A percentile compares a stretch with the other conserved stretches of the same genome.
phyloP scores from a whole-genome alignment of 1,139 yeast species.

The Candida pseudoviswanathii region DNA sequence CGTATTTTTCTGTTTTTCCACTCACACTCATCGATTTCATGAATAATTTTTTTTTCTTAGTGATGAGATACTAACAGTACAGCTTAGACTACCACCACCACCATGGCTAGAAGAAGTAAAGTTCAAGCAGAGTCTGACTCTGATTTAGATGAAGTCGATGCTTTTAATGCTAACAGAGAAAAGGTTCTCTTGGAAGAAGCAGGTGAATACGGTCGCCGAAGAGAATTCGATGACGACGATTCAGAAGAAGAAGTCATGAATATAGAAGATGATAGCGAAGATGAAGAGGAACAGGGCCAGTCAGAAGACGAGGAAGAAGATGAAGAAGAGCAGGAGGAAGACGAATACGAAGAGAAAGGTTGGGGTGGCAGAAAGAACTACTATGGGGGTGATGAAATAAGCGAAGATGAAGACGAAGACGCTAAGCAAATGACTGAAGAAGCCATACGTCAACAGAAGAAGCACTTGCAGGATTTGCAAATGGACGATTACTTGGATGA shows the following conservation, averaged over 20 bases:
- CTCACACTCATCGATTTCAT: neutral
- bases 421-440: conserved; percentile 83
- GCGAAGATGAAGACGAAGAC: conserved; percentile 62
- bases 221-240: conserved; percentile 45
- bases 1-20: neutral
- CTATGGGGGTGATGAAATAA: conserved; percentile 78
- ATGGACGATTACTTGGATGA: conserved; percentile 86
- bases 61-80: neutral
- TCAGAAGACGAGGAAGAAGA: conserved; percentile 39
- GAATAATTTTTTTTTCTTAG: neutral
- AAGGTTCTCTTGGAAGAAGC: conserved; percentile 62
- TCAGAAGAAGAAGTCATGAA: conserved; percentile 32
- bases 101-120: conserved; percentile 19
- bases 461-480: conserved; percentile 76
- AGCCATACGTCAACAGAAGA: conserved; percentile 84
- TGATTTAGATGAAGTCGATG: conserved; percentile 69
- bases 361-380: conserved; percentile 86
- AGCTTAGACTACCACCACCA: neutral
- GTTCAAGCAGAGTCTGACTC: conserved; percentile 24
- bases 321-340: conserved; percentile 49
- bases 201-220: conserved; percentile 37
- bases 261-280: conserved; percentile 23
- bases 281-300: conserved; percentile 28
- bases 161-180: conserved; percentile 67
- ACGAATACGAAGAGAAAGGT: conserved; percentile 55